Evolutionary conservation across 2,329 filamentous ascomycete species (phyloP).

Genomic region (Stemphylium lycopersici): DNA sequence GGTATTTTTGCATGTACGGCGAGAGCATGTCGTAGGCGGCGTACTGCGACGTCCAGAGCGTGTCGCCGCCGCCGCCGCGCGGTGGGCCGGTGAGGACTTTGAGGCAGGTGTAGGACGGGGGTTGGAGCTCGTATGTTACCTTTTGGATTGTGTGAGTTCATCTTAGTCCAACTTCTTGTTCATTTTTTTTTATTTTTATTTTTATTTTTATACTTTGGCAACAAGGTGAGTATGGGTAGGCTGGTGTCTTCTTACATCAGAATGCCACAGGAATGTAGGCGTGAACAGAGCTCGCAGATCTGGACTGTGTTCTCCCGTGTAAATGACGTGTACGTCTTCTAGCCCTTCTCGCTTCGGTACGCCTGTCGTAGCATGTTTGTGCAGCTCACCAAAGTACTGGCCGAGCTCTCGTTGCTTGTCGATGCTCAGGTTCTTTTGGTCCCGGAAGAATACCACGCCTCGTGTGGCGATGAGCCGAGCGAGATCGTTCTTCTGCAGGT

Average conservation of each 20-base stretch:
- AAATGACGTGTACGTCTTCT: conserved; percentile 64
- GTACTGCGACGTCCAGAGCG: conserved; percentile 64
- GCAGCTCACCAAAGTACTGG: conserved; percentile 59
- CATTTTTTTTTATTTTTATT: too few species aligned
- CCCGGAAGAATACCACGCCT: conserved; percentile 64
- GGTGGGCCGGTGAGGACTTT: conserved; percentile 62
- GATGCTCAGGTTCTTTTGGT: conserved; percentile 61
- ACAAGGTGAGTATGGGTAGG: too few species aligned
- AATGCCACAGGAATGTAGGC: conserved; percentile 63
- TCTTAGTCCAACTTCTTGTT: background rate
- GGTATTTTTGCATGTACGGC: conserved; percentile 62
- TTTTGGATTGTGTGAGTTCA: conserved; percentile 30
- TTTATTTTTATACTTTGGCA: too few species aligned
- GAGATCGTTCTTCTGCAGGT: conserved; percentile 61
- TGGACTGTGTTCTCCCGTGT: conserved; percentile 58
- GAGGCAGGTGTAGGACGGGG: conserved; percentile 63
- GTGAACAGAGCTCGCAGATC: conserved; percentile 62
- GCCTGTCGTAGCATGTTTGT: conserved; percentile 63
- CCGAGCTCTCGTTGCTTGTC: conserved; percentile 61
- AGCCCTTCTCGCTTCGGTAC: conserved; percentile 57
- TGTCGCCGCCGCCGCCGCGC: conserved; percentile 62
- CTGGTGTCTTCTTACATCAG: conserved; percentile 53
- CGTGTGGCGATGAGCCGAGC: conserved; percentile 60
- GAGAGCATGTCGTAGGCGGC: conserved; percentile 65
- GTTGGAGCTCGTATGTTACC: conserved; percentile 64